Conservation (phyloP, 2,329 filamentous ascomycete species). For the Monilinia fructicola region DNA sequence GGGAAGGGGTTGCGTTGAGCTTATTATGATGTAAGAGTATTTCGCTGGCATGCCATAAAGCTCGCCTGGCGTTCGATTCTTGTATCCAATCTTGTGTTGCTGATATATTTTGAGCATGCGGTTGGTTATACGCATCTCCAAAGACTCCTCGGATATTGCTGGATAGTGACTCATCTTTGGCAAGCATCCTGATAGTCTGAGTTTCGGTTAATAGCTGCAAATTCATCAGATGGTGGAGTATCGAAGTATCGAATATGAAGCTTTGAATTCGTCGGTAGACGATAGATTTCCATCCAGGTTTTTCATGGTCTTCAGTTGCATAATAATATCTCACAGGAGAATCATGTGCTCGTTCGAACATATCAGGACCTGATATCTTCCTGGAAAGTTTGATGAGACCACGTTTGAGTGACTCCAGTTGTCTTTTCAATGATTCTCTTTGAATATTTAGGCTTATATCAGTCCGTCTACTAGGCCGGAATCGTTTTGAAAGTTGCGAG, state of each 20-base stretch:
- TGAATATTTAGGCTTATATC: slow-evolving; percentile 26
- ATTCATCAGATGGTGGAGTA: slow-evolving; percentile 44
- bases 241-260: slow-evolving; percentile 40
- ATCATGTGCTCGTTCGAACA: slow-evolving; percentile 26
- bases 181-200: slow-evolving; percentile 38
- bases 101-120: slow-evolving; percentile 31
- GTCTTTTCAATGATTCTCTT: slow-evolving; percentile 28
- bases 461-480: background rate
- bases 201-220: slow-evolving; percentile 44
- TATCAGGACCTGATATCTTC: slow-evolving; percentile 16
- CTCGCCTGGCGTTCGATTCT: slow-evolving; percentile 39
- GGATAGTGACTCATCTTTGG: slow-evolving; percentile 28
- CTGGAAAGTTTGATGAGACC: slow-evolving; percentile 27
- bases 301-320: slow-evolving; percentile 31
- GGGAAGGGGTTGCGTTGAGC: background rate
- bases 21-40: slow-evolving; percentile 36
- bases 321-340: slow-evolving; percentile 32
- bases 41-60: slow-evolving; percentile 42
- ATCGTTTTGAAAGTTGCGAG: slow-evolving; percentile 26
- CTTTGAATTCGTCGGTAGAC: slow-evolving; percentile 37
- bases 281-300: slow-evolving; percentile 28
- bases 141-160: slow-evolving; percentile 1
- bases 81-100: slow-evolving; percentile 39
- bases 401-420: slow-evolving; percentile 29
- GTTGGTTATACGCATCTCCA: slow-evolving; percentile 15